Evolutionary conservation across 2,329 filamentous ascomycete genomes (phyloP), one percentile per base, ranked within the genome.

Genomic region (Alternaria alternata): DNA sequence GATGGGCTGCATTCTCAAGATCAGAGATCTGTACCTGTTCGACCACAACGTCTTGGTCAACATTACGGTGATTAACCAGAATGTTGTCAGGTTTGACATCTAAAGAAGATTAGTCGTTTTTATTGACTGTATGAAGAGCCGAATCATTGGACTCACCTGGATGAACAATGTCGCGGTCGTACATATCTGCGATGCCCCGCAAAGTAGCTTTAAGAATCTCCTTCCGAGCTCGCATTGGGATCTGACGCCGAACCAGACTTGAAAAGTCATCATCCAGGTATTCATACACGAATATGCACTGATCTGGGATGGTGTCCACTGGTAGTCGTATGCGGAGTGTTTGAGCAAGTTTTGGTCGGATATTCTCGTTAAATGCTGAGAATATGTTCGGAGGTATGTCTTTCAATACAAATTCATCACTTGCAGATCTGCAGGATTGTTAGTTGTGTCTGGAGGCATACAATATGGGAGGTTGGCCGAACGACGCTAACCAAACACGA

Each of bases 1-100:
- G 65, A 62, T 79, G 70, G 9, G 77, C 77, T 11, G 76, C 73
- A 60, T 76, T 75, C 49, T 77, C 72, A 24, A 77, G 55, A 55
- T 75, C 74, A 20, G 57, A 64, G 24, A 77, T 42, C 36, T 73
- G 68, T 1, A 72, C 71, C 44, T 62, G 34, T 38, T 73, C 62
- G 18, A 74, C 42, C 28, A 54, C 47, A 1, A 66, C 43, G 1
- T 65, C 57, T 52, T 65, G 6, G 8, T 51, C 56, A 16, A 46
- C 59, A 6, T 67, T 9, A 22, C 48, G 62, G 55, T 48, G 64
- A 42, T 73, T 44, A 32, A 72, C 63, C 66, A 76, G 54, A 41
- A 77, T 60, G 46, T 77, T 75, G 56, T 75, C 66, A 5, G 73
- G 65, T 47, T 77, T 75, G 32, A 75, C 51, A 53, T 75, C 71